Base-by-base conservation (phyloP, 441 rosid species). In the Kokia cookei region DNA sequence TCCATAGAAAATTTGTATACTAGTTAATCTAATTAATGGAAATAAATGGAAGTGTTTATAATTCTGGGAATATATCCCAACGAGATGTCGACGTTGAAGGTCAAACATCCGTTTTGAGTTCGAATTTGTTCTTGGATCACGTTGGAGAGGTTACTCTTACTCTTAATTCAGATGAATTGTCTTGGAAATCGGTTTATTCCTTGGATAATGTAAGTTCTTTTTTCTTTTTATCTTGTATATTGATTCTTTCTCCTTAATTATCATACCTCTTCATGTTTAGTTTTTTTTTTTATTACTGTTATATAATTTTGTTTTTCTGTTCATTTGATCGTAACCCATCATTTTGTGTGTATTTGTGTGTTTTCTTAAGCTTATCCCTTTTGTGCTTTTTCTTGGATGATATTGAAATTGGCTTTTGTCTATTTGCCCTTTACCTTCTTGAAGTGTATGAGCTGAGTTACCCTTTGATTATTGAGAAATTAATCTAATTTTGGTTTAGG, bases 141-240 rank as follows among this genome's bases (percentile, higher is more conserved):
- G 53, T 62, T n/a, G 99, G 99, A 19, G 86, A 86, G 78, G 90
- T 91, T 8, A 67, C 73, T 78, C 88, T 92, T 42, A 69, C 84
- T 60, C 81, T 79, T 55, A 68, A 84, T 81, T 81, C 89, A 35
- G 85, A 90, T 79, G 94, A 89, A 13, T 82, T 94, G 78, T 88
- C 89, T n/a, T 91, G 97, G 97, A 78, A 86, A 77, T 82, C 75
- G 76, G 78, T 82, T 53, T 89, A 85, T 65, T 70, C 93, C 77
- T 40, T 74, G 8, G 80, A 76, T 75, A 77, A 65, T 54, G 97
- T 92, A 82, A 87, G 93, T 65, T 55, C 12, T 69, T 68, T 3
- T 60, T 37, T 14, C 2, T 2, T 3, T 74, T 64, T 13, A 12
- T 69, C 60, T 5, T 51, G 5, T 68, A 10, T 8, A 29, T n/a